phyloP scores from a whole-genome alignment of 306 rosid species.

The Dalbergia cultrata region DNA sequence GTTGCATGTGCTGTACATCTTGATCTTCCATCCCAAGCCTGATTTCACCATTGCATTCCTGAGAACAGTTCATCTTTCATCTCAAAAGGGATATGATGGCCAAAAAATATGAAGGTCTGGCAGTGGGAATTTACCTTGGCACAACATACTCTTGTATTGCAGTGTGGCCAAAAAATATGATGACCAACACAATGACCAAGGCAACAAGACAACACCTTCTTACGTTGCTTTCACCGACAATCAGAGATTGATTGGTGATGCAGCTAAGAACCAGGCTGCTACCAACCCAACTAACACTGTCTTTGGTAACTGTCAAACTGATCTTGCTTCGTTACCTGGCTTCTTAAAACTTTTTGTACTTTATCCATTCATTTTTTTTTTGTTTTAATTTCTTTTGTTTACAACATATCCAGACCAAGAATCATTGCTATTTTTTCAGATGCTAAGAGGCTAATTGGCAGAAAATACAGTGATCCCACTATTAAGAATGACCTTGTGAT shows the following conservation, averaged over 20 bases:
- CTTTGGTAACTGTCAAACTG: neutral
- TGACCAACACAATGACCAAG: neutral
- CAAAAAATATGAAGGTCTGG: neutral
- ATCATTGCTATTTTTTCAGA: neutral
- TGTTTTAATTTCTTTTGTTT: too few species aligned
- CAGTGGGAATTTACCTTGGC: neutral
- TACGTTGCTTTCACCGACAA: neutral
- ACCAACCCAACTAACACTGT: neutral
- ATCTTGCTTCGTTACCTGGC: too few species aligned
- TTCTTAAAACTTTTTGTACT: too few species aligned
- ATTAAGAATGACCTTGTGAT: constrained; percentile 48
- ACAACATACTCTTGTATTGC: neutral
- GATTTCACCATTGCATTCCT: too few species aligned
- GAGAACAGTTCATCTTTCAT: too few species aligned
- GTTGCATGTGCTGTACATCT: too few species aligned
- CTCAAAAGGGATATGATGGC: neutral
- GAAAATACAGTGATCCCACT: constrained; percentile 43
- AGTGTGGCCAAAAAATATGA: neutral
- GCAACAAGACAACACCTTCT: neutral
- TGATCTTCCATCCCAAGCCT: too few species aligned
- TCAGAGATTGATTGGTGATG: neutral
- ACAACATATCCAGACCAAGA: too few species aligned
- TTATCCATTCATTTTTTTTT: too few species aligned
- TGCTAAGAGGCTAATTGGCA: constrained; percentile 41
- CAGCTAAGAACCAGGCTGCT: neutral